Evolutionary conservation across 2,329 filamentous ascomycete genomes (phyloP).

Genomic region (Clarireedia homoeocarpa): DNA sequence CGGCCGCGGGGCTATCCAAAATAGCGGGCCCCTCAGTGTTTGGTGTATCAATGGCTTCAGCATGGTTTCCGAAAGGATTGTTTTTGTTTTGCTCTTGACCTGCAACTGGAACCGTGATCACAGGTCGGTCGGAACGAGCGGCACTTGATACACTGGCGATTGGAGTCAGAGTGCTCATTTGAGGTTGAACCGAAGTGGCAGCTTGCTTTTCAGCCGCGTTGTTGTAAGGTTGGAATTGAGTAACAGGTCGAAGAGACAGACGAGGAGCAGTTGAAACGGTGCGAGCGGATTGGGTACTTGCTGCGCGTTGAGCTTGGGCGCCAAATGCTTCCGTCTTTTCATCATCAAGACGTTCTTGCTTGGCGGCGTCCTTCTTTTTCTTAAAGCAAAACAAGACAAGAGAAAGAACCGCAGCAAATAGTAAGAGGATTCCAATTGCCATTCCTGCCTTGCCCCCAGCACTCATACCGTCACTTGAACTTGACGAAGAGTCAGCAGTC

Average conservation of each 20-base stretch:
- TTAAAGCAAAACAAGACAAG: constrained; percentile 65
- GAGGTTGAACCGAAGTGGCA: not conserved
- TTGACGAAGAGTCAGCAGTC: constrained; percentile 9
- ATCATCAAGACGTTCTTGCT: constrained; percentile 45
- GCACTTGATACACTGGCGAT: not conserved
- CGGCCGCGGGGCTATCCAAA: constrained; percentile 33
- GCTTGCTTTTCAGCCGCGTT: constrained; percentile 22
- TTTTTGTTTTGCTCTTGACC: constrained; percentile 42
- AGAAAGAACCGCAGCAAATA: constrained; percentile 57
- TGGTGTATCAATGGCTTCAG: constrained; percentile 39
- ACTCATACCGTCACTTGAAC: constrained; percentile 23
- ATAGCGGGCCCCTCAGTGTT: constrained; percentile 36
- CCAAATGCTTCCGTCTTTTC: constrained; percentile 48
- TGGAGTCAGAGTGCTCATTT: not conserved
- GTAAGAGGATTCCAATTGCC: constrained; percentile 70
- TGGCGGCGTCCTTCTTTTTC: constrained; percentile 59
- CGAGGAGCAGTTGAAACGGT: constrained; percentile 56
- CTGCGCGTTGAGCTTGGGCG: constrained; percentile 13
- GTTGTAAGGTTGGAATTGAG: constrained; percentile 70
- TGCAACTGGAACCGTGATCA: not conserved
- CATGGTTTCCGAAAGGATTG: constrained; percentile 66
- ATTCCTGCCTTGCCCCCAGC: constrained; percentile 63
- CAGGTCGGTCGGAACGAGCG: not conserved
- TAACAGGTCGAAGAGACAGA: constrained; percentile 75
- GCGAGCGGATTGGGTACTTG: constrained; percentile 24